Evolutionary conservation across 2,329 filamentous ascomycete species (phyloP).

Genomic region (Scedosporium boydii): DNA sequence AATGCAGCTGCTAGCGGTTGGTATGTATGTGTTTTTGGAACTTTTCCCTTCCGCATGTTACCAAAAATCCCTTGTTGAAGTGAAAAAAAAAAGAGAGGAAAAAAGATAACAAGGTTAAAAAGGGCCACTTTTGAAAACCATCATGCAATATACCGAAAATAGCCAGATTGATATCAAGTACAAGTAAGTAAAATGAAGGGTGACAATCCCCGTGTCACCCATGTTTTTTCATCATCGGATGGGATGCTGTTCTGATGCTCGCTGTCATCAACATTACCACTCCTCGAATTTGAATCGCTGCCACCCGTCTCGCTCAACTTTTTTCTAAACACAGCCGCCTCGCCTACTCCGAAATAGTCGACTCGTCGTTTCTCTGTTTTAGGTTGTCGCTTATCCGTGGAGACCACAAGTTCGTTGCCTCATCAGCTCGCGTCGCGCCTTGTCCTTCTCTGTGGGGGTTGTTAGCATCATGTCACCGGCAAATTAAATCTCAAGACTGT

Average conservation of each 20-base stretch:
- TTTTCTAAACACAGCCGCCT: not conserved
- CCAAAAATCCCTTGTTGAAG: not conserved
- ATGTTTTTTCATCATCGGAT: not conserved
- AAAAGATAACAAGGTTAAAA: not conserved
- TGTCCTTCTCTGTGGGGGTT: conserved; percentile 49
- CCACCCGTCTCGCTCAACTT: not conserved
- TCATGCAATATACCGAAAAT: conserved; percentile 2
- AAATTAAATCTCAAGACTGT: not conserved
- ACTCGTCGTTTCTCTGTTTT: not conserved
- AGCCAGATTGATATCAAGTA: conserved; percentile 2
- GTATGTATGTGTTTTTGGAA: not conserved
- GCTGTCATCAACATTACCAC: not conserved
- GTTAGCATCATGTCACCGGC: conserved; percentile 22
- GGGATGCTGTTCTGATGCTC: not conserved
- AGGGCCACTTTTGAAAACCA: not conserved
- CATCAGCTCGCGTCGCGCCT: conserved; percentile 58
- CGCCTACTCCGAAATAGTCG: not conserved
- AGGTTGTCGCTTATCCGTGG: conserved; percentile 21
- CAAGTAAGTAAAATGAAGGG: not conserved
- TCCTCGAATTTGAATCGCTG: not conserved
- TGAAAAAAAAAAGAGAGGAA: not conserved
- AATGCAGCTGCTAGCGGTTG: too few relatives aligned
- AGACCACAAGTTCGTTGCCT: conserved; percentile 48
- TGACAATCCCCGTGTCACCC: not conserved
- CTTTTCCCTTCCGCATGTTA: not conserved